Conservation (phyloP, 176 grass and related monocot genomes). For the Avena insularis region DNA sequence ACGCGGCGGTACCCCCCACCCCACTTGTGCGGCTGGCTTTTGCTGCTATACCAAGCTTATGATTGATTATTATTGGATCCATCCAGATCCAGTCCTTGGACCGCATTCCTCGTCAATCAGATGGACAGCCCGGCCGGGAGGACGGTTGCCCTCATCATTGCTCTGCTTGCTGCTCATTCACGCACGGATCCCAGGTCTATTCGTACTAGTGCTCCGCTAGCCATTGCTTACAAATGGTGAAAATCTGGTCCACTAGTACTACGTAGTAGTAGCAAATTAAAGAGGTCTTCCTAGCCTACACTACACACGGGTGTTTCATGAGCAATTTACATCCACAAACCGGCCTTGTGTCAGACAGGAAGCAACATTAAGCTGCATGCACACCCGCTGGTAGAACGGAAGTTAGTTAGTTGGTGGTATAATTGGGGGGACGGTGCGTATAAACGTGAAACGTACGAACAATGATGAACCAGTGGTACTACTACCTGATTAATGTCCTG, state of each 20-base stretch:
- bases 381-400: neutral
- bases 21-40: conserved; percentile 25
- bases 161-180: neutral
- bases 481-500: neutral
- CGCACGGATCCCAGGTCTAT: neutral
- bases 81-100: too few relatives aligned
- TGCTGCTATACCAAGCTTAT: neutral
- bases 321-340: too few relatives aligned
- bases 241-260: too few relatives aligned
- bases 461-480: neutral
- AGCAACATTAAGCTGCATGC: neutral
- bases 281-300: too few relatives aligned
- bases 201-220: too few relatives aligned
- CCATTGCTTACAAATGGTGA: neutral
- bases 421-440: neutral
- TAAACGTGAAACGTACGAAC: neutral
- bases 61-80: conserved; percentile 20
- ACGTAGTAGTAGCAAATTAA: too few relatives aligned
- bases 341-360: neutral
- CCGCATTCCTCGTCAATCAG: neutral
- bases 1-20: neutral
- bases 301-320: too few relatives aligned
- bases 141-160: neutral
- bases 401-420: neutral
- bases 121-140: neutral